Evolutionary conservation across 1,139 yeast genomes (phyloP), one percentile per base, ranked within the genome.

Genomic region (Debaryomyces sp.): DNA sequence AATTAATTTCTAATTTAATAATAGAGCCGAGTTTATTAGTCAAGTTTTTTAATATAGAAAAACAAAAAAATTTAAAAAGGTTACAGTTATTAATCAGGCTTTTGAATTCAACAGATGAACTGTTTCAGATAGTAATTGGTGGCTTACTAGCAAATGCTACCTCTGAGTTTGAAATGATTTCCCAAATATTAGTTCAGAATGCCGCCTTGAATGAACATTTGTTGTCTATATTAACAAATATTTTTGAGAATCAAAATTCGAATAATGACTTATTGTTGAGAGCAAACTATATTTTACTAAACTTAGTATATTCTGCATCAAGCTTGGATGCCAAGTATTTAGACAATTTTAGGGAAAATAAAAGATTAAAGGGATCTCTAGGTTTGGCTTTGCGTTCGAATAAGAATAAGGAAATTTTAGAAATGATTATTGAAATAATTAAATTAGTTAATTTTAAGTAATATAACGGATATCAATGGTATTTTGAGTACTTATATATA

Each of bases 141-240:
- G 81, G 81, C 2, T 57, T 80, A 10, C 62, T 81, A 45, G 83
- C 81, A 3, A 81, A 80, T 55, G 78, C 81, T 2, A 71, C 77
- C 1, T 67, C 78, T 22, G 81, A 75, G 39, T 78, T 61, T 57
- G 79, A 73, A 10, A 62, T 80, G 62, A 73, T 81, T n/a, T 60
- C 73, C 1, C 59, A 62, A 40, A 58, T 71, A 2, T 50, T 81
- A 4, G 51, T 67, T 0, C 53, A 55, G 2, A 61, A 70, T 6
- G 57, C 55, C 1, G 46, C 54, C 1, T 58, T 77, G 5, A 50
- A 65, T 26, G 45, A 50, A 0, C 63, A 69, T 18, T 51, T 81
- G 15, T 34, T 67, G 0, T 47, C 46, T 1, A 61, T 58, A 2
- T 48, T 68, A 0, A 44, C 48, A 2, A 59, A 62, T 3, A 60